Evolutionary conservation across 805 yeast species (phyloP).

Genomic region (Torulaspora maleeae): DNA sequence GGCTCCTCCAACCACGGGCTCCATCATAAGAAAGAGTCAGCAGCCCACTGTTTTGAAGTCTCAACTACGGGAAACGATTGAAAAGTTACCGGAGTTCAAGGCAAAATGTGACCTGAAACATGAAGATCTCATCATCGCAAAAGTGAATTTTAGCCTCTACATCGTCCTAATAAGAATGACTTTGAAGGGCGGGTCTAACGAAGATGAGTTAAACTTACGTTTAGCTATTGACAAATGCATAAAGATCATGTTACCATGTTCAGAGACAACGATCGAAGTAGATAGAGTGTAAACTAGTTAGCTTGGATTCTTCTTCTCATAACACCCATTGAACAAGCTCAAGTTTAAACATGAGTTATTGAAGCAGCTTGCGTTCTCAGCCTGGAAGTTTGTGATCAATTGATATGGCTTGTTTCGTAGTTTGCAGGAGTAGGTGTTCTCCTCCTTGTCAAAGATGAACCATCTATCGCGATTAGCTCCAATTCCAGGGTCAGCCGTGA

Average conservation of each 20-base stretch:
- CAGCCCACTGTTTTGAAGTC: conserved; percentile 32
- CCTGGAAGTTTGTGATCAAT: conserved; percentile 26
- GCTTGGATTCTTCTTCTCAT: conserved; percentile 31
- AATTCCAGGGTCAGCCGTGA: conserved; percentile 1
- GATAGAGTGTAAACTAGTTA: conserved; percentile 23
- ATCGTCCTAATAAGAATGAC: conserved; percentile 51
- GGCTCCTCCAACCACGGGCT: neutral
- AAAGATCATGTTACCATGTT: conserved; percentile 19
- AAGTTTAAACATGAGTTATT: conserved; percentile 32
- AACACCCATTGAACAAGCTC: conserved; percentile 29
- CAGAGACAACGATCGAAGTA: conserved; percentile 34
- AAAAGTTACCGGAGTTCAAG: conserved; percentile 48
- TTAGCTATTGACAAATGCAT: conserved; percentile 30
- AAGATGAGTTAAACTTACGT: conserved; percentile 57
- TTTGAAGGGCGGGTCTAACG: conserved; percentile 68
- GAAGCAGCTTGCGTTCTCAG: conserved; percentile 18
- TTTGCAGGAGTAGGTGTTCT: conserved; percentile 13
- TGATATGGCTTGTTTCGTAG: conserved; percentile 29
- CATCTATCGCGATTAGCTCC: conserved; percentile 9
- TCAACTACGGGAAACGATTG: conserved; percentile 44
- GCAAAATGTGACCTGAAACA: conserved; percentile 43
- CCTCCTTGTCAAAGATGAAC: conserved; percentile 26
- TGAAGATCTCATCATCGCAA: conserved; percentile 47
- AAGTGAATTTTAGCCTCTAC: conserved; percentile 57
- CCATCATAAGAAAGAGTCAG: conserved; percentile 1